A percentile compares a stretch with the other conserved stretches of the same genome.
phyloP scores from a whole-genome alignment of 2,329 filamentous ascomycete genomes.

The Botrytis hyacinthi region DNA sequence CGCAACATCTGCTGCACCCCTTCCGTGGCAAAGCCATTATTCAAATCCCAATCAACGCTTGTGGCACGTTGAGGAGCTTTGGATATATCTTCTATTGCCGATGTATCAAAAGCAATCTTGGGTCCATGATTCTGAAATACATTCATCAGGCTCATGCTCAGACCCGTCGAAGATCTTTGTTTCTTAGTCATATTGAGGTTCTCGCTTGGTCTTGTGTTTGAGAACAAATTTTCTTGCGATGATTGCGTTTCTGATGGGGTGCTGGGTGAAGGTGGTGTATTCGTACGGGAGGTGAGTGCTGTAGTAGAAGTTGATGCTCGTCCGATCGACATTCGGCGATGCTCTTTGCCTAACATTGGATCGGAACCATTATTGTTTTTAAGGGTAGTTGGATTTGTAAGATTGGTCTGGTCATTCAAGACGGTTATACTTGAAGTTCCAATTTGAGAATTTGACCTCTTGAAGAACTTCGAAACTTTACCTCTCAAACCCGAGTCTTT shows the following conservation, averaged over 20 bases:
- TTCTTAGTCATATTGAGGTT: constrained; percentile 48
- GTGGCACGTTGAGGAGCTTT: constrained; percentile 24
- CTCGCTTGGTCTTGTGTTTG: constrained; percentile 14
- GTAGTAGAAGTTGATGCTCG: constrained; percentile 31
- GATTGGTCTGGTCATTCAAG: constrained; percentile 18
- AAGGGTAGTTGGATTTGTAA: constrained; percentile 7
- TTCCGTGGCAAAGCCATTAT: not conserved
- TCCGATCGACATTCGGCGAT: constrained; percentile 24
- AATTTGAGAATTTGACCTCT: constrained; percentile 26
- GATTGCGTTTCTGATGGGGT: constrained; percentile 33
- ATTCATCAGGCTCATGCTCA: constrained; percentile 29
- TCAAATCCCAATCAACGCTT: constrained; percentile 33
- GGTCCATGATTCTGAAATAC: constrained; percentile 24
- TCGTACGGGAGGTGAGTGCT: constrained; percentile 28
- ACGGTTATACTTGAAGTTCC: constrained; percentile 13
- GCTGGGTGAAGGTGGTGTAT: constrained; percentile 48
- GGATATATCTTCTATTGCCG: constrained; percentile 22
- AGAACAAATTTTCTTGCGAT: constrained; percentile 16
- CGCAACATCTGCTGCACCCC: constrained; percentile 37
- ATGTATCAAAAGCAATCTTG: constrained; percentile 27
- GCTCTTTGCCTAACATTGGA: constrained; percentile 24
- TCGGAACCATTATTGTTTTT: constrained; percentile 27
- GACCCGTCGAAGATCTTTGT: constrained; percentile 44
- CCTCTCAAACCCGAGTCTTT: constrained; percentile 24
- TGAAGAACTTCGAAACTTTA: constrained; percentile 31